Conservation (phyloP, 2,329 filamentous ascomycete genomes). For the Cercospora brassicicola region DNA sequence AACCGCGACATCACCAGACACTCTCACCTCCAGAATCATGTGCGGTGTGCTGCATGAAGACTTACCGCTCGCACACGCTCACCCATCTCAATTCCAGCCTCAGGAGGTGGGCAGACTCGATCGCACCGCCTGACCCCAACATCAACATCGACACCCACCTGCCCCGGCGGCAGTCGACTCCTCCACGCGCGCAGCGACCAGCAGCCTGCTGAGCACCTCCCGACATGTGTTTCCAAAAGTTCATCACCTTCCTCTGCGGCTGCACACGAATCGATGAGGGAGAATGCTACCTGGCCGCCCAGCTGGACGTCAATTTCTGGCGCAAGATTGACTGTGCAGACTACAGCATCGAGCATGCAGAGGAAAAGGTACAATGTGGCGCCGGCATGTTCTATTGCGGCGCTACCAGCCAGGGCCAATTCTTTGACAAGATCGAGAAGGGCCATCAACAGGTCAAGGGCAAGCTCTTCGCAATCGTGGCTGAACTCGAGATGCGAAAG, state of each 20-base stretch:
- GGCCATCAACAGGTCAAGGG: background rate
- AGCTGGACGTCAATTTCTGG: constrained; percentile 24
- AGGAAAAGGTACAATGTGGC: constrained; percentile 14
- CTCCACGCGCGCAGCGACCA: background rate
- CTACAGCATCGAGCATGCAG: constrained; percentile 16
- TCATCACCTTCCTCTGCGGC: constrained; percentile 29
- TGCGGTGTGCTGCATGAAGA: background rate
- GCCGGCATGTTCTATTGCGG: constrained; percentile 25
- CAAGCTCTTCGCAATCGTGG: background rate
- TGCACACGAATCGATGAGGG: constrained; percentile 25
- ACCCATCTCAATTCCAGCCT: background rate
- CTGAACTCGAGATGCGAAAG: background rate
- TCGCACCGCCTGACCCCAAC: background rate
- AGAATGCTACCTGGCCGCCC: constrained; percentile 19
- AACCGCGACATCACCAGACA: background rate
- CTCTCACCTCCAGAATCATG: background rate
- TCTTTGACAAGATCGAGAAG: constrained; percentile 19
- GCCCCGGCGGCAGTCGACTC: background rate
- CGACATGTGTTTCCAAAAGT: constrained; percentile 34
- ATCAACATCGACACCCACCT: background rate
- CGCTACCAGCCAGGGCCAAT: constrained; percentile 11
- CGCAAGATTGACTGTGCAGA: constrained; percentile 24
- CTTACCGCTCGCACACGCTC: background rate
- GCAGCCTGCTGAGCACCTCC: background rate
- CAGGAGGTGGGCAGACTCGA: background rate